Percentiles rank a stretch among this genome's conserved stretches.
Conservation (phyloP, 441 rosid genomes). For the Gossypium schwendimanii region DNA sequence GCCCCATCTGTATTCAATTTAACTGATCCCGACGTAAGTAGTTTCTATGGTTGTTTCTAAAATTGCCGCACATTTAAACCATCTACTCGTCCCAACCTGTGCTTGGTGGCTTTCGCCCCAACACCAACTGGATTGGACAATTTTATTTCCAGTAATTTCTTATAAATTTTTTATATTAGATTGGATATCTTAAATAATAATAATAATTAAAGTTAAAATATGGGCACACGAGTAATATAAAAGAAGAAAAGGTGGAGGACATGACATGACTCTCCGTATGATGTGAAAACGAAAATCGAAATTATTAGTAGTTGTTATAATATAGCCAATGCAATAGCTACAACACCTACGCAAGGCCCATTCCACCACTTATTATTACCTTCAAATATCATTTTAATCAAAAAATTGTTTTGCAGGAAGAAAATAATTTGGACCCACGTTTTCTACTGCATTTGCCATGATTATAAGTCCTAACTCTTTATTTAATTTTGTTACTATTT, state of each 20-base stretch:
- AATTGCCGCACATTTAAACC: too few relatives aligned
- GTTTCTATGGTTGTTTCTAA: too few relatives aligned
- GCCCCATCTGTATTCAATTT: too few relatives aligned
- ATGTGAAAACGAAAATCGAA: neutral
- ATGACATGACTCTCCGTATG: neutral
- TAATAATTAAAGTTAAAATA: too few relatives aligned
- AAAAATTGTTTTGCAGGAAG: neutral
- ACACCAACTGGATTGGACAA: too few relatives aligned
- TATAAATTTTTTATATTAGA: too few relatives aligned
- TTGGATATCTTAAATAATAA: too few relatives aligned
- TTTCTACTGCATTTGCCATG: conserved; percentile 6
- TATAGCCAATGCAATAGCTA: neutral
- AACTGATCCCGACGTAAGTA: too few relatives aligned
- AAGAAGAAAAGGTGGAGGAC: neutral
- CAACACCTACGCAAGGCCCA: neutral
- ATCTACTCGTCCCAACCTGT: too few relatives aligned
- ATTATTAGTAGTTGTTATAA: neutral
- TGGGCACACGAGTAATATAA: neutral
- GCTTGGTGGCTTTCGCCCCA: too few relatives aligned
- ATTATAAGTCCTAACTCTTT: conserved; percentile 7
- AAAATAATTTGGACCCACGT: conserved; percentile 1
- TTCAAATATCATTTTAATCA: neutral
- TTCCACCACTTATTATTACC: neutral
- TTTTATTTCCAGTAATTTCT: too few relatives aligned
- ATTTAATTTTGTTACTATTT: neutral